Evolutionary conservation across 768 basidiomycete species (phyloP).

Genomic region (Suillus americanus): DNA sequence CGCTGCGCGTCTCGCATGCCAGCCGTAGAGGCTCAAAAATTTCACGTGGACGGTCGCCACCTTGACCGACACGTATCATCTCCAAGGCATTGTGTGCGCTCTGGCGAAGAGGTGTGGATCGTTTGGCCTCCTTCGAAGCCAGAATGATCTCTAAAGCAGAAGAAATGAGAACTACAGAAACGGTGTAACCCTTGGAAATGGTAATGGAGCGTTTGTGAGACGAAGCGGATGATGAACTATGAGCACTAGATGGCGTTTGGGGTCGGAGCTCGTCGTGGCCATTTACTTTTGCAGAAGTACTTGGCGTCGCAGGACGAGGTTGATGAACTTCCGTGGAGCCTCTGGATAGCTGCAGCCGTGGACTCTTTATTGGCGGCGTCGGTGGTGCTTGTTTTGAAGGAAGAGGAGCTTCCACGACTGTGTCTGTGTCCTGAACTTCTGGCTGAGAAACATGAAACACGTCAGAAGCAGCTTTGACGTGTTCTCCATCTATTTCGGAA

Average conservation of each 20-base stretch:
- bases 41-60: conserved; percentile 75
- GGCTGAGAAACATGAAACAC: not conserved
- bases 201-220: conserved; percentile 60
- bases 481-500: not conserved
- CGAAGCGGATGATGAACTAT: conserved; percentile 15
- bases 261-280: conserved; percentile 14
- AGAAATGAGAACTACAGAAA: conserved; percentile 78
- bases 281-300: conserved; percentile 15
- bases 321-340: conserved; percentile 1
- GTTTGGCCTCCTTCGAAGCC: conserved; percentile 84
- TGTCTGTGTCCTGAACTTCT: not conserved
- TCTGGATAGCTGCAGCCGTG: conserved; percentile 1
- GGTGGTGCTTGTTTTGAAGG: conserved; percentile 9
- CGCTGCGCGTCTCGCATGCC: conserved; percentile 92
- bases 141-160: conserved; percentile 86
- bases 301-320: conserved; percentile 6
- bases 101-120: conserved; percentile 78
- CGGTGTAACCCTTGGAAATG: conserved; percentile 66
- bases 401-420: not conserved
- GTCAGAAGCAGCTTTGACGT: not conserved
- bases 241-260: conserved; percentile 19
- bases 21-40: conserved; percentile 95
- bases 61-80: conserved; percentile 73
- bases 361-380: conserved; percentile 9
- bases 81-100: conserved; percentile 81